These are phyloP conservation scores for Balamuthia mandrillaris DNA, from an alignment of 208 protist species.

Conservation along the genomic window DNA sequence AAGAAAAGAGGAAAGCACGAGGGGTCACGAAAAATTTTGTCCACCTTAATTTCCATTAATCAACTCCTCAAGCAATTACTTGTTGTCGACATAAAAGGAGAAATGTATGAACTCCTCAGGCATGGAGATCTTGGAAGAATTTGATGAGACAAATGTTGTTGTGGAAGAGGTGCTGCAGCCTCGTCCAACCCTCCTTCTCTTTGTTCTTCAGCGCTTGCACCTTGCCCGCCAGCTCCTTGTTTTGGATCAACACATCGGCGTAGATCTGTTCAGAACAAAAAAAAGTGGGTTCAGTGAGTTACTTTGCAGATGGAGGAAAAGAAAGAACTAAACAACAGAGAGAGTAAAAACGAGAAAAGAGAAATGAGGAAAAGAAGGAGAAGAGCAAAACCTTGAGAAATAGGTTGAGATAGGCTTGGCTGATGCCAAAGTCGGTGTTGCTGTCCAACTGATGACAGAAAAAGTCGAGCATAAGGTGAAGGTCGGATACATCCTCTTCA, in stretches of 20 bases:
- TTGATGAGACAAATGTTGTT: conserved; percentile 20
- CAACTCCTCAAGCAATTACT: no score
- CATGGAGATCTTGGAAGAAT: conserved; percentile 13
- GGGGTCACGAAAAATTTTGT: no score
- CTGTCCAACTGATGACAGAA: conserved; percentile 23
- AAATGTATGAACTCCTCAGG: no score
- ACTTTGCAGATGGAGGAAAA: background rate
- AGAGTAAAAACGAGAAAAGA: background rate
- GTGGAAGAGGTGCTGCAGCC: conserved; percentile 36
- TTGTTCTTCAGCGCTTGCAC: background rate
- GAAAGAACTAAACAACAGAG: no score
- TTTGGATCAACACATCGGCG: conserved; percentile 6
- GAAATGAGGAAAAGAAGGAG: background rate
- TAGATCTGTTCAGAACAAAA: background rate
- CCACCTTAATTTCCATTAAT: no score
- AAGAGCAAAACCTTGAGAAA: conserved; percentile 37
- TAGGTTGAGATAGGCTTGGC: conserved; percentile 48
- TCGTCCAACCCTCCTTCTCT: conserved; percentile 20
- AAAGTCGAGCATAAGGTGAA: conserved; percentile 53
- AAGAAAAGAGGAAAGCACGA: no score
- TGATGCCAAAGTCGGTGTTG: conserved; percentile 52
- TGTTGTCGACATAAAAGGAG: no score
- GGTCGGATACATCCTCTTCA: conserved; percentile 21
- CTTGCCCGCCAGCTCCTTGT: background rate
- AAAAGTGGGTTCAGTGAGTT: background rate